These are phyloP conservation scores for Metschnikowia santaceciliae DNA, from an alignment of 805 yeast genomes.

Conservation along the genomic window DNA sequence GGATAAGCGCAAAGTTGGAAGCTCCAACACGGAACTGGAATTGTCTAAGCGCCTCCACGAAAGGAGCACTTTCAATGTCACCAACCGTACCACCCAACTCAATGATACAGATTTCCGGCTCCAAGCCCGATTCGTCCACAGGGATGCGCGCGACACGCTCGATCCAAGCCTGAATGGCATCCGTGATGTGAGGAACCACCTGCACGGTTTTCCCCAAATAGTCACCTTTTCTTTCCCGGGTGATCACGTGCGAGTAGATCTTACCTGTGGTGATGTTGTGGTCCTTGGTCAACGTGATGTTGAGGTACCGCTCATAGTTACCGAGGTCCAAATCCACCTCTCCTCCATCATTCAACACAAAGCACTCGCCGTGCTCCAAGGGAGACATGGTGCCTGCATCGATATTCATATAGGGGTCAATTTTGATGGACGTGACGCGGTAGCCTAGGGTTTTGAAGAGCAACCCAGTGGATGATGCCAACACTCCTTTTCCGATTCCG, in stretches of 20 bases:
- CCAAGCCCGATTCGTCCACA: slow-evolving; percentile 81
- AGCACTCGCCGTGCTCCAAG: slow-evolving; percentile 97
- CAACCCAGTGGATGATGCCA: slow-evolving; percentile 96
- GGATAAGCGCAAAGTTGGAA: slow-evolving; percentile 92
- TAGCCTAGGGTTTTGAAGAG: slow-evolving; percentile 88
- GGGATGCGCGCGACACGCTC: slow-evolving; percentile 89
- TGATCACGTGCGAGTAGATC: slow-evolving; percentile 89
- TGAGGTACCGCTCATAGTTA: slow-evolving; percentile 94
- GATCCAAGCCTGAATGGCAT: slow-evolving; percentile 98
- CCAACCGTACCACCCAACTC: slow-evolving; percentile 99
- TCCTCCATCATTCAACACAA: slow-evolving; percentile 97
- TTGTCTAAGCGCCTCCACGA: slow-evolving; percentile 97
- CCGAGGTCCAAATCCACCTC: slow-evolving; percentile 98
- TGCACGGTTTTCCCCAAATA: slow-evolving; percentile 99
- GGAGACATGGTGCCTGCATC: slow-evolving; percentile 99
- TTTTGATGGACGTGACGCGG: slow-evolving; percentile 94
- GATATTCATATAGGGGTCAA: slow-evolving; percentile 98
- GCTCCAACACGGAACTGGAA: slow-evolving; percentile 95
- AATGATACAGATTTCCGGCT: slow-evolving; percentile 94
- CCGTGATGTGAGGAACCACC: slow-evolving; percentile 97
- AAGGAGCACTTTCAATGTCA: slow-evolving; percentile 97
- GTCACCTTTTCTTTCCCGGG: slow-evolving; percentile 93
- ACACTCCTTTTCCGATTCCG: slow-evolving; percentile 98
- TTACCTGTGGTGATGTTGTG: slow-evolving; percentile 99
- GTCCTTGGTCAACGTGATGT: slow-evolving; percentile 86